phyloP scores from a whole-genome alignment of 352 stramenopile genomes.

The Phytophthora citrophthora region DNA sequence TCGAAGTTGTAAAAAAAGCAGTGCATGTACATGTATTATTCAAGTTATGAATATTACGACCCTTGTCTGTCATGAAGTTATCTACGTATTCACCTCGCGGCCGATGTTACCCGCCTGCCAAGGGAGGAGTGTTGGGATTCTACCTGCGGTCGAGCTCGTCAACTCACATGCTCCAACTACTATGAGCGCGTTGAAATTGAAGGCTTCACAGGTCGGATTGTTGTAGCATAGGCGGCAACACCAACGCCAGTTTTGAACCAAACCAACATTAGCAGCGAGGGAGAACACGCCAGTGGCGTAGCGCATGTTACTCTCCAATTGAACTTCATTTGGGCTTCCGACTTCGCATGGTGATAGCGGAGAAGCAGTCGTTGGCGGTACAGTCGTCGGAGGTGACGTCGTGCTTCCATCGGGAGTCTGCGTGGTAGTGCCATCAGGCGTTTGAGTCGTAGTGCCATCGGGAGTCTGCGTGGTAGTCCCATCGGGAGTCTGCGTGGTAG shows the following conservation, averaged over 20 bases:
- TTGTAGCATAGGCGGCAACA: slow-evolving; percentile 1
- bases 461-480: no score
- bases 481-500: no score
- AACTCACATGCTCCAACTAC: background rate
- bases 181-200: background rate
- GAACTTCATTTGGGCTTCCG: no score
- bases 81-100: no score
- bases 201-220: background rate
- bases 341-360: background rate
- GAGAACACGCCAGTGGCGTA: background rate
- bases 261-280: background rate
- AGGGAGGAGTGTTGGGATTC: background rate
- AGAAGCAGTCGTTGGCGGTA: background rate
- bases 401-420: no score
- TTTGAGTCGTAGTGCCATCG: no score
- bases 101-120: background rate
- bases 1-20: no score
- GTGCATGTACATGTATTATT: no score
- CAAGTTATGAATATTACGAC: no score
- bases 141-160: background rate
- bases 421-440: no score
- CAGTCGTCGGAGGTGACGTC: no score
- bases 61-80: no score
- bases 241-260: background rate
- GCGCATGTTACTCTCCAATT: background rate